Percentiles rank a stretch among this genome's conserved stretches.
These are phyloP conservation scores for Durusdinium trenchii DNA, from an alignment of 73 alveolate species.

Conservation along the genomic window DNA sequence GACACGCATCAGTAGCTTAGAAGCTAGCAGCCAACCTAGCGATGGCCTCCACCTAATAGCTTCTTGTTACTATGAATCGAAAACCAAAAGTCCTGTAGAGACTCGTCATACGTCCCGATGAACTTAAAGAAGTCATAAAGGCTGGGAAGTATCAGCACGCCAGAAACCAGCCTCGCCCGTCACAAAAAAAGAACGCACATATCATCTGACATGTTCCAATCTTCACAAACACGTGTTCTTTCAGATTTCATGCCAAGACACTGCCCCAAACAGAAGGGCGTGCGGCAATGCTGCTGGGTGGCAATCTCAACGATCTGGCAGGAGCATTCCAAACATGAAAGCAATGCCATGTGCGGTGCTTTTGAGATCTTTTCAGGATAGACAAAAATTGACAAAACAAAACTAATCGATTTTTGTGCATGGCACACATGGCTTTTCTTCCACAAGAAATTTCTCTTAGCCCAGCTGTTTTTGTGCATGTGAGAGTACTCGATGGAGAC, in stretches of 20 bases:
- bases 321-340: too few species aligned
- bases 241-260: not conserved
- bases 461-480: too few species aligned
- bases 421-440: not conserved
- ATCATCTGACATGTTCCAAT: not conserved
- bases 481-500: too few species aligned
- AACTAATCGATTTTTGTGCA: not conserved
- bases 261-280: slow-evolving; percentile 68
- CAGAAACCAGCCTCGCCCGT: not conserved
- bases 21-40: too few species aligned
- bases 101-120: slow-evolving; percentile 79
- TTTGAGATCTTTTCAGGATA: too few species aligned
- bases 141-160: slow-evolving; percentile 51
- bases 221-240: not conserved
- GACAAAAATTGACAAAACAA: too few species aligned
- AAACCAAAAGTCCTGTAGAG: slow-evolving; percentile 49
- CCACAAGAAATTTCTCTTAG: not conserved
- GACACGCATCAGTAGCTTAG: too few species aligned
- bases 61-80: too few species aligned
- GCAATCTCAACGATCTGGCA: slow-evolving; percentile 91
- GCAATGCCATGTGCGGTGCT: too few species aligned
- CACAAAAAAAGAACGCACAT: not conserved
- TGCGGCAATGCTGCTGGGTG: slow-evolving; percentile 50
- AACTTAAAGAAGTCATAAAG: slow-evolving; percentile 87
- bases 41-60: too few species aligned